Evolutionary conservation across 2,329 filamentous ascomycete genomes (phyloP).

Genomic region (Falciphora oryzae): DNA sequence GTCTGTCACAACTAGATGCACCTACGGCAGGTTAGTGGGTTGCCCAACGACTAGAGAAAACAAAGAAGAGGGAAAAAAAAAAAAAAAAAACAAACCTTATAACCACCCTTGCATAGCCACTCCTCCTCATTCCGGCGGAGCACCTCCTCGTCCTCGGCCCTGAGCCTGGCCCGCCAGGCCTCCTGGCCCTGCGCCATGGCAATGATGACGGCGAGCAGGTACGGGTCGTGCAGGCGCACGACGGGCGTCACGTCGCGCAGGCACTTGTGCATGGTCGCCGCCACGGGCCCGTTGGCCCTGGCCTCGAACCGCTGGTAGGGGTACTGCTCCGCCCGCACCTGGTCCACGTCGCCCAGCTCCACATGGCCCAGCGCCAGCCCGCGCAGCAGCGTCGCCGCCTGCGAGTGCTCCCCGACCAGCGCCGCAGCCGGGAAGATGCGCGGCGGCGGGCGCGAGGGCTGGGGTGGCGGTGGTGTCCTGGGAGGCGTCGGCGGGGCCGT

Average conservation of each 20-base stretch:
- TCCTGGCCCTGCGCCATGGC: not conserved
- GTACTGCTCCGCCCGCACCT: not conserved
- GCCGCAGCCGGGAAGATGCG: not conserved
- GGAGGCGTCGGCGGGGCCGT: not conserved
- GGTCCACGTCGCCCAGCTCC: not conserved
- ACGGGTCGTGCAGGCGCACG: not conserved
- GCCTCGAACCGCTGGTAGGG: too few species aligned
- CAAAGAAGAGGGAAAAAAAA: not conserved
- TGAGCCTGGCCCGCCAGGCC: not conserved
- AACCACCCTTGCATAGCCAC: not conserved
- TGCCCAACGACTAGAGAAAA: not conserved
- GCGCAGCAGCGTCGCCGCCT: not conserved
- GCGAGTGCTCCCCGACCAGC: not conserved
- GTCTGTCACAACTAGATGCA: not conserved
- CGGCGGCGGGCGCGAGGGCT: too few species aligned
- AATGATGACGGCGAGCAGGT: not conserved
- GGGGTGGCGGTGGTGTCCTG: too few species aligned
- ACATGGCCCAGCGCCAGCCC: not conserved
- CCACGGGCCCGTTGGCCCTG: not conserved
- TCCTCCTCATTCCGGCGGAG: not conserved
- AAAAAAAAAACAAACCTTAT: not conserved
- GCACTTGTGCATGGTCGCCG: not conserved
- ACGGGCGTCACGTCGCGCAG: not conserved
- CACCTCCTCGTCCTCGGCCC: not conserved
- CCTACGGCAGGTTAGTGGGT: not conserved